Evolutionary conservation across 2,329 filamentous ascomycete species (phyloP).

Genomic region (Waltergamsia citrina): DNA sequence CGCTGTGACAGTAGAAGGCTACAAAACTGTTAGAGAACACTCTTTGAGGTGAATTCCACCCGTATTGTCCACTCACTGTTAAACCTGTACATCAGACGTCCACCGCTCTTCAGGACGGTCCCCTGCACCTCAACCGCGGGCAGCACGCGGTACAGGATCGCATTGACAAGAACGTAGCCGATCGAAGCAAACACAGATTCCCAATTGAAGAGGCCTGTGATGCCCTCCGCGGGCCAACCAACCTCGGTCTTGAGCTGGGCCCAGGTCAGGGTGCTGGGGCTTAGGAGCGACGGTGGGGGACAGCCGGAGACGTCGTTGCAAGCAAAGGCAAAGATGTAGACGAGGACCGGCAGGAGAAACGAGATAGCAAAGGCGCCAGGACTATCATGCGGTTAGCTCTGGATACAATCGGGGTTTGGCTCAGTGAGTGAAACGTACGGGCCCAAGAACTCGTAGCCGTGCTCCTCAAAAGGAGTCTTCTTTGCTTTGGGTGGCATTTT

Average conservation of each 20-base stretch:
- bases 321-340: slow-evolving; percentile 71
- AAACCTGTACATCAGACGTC: slow-evolving; percentile 72
- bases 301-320: slow-evolving; percentile 94
- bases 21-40: slow-evolving; percentile 8
- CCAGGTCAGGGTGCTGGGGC: slow-evolving; percentile 61
- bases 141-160: slow-evolving; percentile 66
- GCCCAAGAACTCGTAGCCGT: slow-evolving; percentile 42
- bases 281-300: slow-evolving; percentile 71
- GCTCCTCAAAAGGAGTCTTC: slow-evolving; percentile 14
- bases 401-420: neutral
- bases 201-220: slow-evolving; percentile 61
- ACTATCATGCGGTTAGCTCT: slow-evolving; percentile 29
- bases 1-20: slow-evolving; percentile 69
- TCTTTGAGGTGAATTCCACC: too few species aligned
- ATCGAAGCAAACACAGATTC: slow-evolving; percentile 60
- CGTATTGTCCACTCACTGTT: slow-evolving; percentile 43
- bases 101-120: slow-evolving; percentile 58
- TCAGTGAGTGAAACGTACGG: slow-evolving; percentile 27
- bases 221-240: slow-evolving; percentile 67
- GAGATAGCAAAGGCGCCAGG: slow-evolving; percentile 69
- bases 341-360: slow-evolving; percentile 68
- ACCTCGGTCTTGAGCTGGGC: slow-evolving; percentile 69
- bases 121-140: slow-evolving; percentile 67
- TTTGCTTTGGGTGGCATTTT: slow-evolving; percentile 17
- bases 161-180: slow-evolving; percentile 69